Evolutionary conservation across 1,284 basidiomycete species (phyloP).

Genomic region (Heterobasidion occidentale): DNA sequence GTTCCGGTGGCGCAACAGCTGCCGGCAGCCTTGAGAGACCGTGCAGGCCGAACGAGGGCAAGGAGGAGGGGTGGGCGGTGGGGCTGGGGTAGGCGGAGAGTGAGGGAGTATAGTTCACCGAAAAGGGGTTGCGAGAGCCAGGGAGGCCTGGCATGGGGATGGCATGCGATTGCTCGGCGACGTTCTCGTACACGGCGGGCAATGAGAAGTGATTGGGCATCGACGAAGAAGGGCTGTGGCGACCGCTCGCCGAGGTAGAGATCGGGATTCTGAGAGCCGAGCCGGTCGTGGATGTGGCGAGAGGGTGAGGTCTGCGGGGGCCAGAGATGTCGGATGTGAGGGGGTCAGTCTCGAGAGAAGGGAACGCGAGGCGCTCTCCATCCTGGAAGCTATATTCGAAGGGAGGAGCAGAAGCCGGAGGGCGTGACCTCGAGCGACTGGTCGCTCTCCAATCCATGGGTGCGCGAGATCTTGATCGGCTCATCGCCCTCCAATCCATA

Average conservation of each 20-base stretch:
- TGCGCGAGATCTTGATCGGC: constrained; percentile 86
- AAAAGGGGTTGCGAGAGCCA: constrained; percentile 9
- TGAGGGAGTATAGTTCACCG: constrained; percentile 1
- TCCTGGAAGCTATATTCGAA: constrained; percentile 18
- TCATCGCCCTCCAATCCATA: constrained; percentile 95
- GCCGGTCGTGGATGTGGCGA: constrained; percentile 1
- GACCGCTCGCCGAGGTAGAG: background rate
- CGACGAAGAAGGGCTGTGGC: constrained; percentile 10
- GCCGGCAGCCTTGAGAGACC: constrained; percentile 39
- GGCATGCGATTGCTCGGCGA: constrained; percentile 15
- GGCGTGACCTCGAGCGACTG: constrained; percentile 68
- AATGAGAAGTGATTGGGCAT: constrained; percentile 13
- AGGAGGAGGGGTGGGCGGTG: constrained; percentile 55
- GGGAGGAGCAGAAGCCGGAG: constrained; percentile 38
- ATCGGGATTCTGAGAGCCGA: constrained; percentile 7
- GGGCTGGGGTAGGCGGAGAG: constrained; percentile 11
- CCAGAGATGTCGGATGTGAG: constrained; percentile 9
- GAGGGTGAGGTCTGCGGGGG: constrained; percentile 4
- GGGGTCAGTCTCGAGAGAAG: constrained; percentile 9
- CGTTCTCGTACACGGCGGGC: constrained; percentile 51
- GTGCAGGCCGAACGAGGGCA: constrained; percentile 56
- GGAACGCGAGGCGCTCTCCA: constrained; percentile 23
- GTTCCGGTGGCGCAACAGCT: constrained; percentile 28
- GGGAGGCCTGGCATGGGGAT: background rate
- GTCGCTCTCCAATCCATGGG: constrained; percentile 79